phyloP scores from a whole-genome alignment of 1,284 basidiomycete genomes.

The Kwoniella shivajii region DNA sequence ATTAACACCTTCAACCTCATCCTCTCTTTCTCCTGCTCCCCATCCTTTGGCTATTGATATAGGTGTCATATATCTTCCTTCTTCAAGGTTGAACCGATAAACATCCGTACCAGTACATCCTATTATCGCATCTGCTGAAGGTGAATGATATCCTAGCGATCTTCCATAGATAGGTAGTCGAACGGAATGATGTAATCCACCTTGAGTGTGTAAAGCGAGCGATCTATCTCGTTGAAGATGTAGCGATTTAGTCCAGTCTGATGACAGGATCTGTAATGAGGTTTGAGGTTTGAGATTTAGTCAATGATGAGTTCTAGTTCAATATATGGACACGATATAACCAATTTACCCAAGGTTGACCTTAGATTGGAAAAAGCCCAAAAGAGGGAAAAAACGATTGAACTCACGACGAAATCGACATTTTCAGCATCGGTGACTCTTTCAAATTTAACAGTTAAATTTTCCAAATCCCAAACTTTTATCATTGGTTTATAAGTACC shows the following conservation, averaged over 20 bases:
- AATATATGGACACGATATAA: no score
- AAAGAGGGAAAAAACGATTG: not conserved
- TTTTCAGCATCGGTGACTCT: slow-evolving; percentile 95
- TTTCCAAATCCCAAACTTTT: slow-evolving; percentile 91
- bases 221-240: slow-evolving; percentile 96
- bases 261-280: slow-evolving; percentile 84
- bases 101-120: slow-evolving; percentile 80
- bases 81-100: slow-evolving; percentile 92
- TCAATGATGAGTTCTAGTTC: not conserved
- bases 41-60: slow-evolving; percentile 62
- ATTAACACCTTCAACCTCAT: slow-evolving; percentile 76
- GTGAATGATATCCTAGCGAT: slow-evolving; percentile 83
- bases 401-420: slow-evolving; percentile 93
- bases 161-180: slow-evolving; percentile 94
- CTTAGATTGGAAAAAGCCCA: not conserved
- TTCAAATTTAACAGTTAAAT: slow-evolving; percentile 93
- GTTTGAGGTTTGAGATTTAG: not conserved
- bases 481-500: slow-evolving; percentile 99
- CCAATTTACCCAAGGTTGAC: no score
- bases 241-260: slow-evolving; percentile 99
- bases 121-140: slow-evolving; percentile 76
- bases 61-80: slow-evolving; percentile 88
- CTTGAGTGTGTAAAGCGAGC: slow-evolving; percentile 90
- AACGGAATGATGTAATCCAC: slow-evolving; percentile 87
- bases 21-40: slow-evolving; percentile 56